Base-by-base conservation (phyloP, 2,329 filamentous ascomycete genomes). In the Nothophoma quercina region DNA sequence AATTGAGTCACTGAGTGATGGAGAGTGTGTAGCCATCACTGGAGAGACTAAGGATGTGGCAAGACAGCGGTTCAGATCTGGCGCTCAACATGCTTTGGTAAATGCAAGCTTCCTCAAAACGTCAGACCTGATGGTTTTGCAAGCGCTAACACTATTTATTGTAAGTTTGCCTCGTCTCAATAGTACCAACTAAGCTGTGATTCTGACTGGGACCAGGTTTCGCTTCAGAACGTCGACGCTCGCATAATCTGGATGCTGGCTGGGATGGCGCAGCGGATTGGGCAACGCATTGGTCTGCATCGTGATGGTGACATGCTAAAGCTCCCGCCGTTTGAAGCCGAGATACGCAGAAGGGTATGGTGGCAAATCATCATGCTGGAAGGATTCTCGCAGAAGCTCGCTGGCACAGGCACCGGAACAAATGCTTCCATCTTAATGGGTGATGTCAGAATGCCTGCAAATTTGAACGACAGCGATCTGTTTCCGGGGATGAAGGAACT, bases 61-160 rank as follows among this genome's bases (percentile, higher is more conserved):
- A 21, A 68, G 83, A 13, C 71, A 70, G 28, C 81, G 79, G 47
- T 88, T 83, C 57, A 81, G 86, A 46, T 75, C 78, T 16, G 87
- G 82, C 1, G 77, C 83, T 2, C 85, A 88, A 56, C 84, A 88
- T 59, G 85, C 88, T 1, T 77, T 91, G 16, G 78, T 87, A 28
- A 87, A 87, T 57, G 86, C 85, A 1, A 82, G 83, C 8, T 88
- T 90, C 59, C 83, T 91, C 74, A 81, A 85, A 22, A 84, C 84
- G 10, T 83, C 84, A 1, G 87, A 91, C 52, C 66, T 89, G 7
- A 81, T 84, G 42, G 80, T 88, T 3, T 72, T 91, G 19, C 88
- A 91, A 70, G 88, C 87, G 1, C 86, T 86, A 51, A 75, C 88
- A 5, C 75, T 91, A 13, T 90, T 88, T 60, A 77, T 89, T 51